phyloP scores from a whole-genome alignment of 1,284 basidiomycete genomes.

The Moesziomyces sp. region DNA sequence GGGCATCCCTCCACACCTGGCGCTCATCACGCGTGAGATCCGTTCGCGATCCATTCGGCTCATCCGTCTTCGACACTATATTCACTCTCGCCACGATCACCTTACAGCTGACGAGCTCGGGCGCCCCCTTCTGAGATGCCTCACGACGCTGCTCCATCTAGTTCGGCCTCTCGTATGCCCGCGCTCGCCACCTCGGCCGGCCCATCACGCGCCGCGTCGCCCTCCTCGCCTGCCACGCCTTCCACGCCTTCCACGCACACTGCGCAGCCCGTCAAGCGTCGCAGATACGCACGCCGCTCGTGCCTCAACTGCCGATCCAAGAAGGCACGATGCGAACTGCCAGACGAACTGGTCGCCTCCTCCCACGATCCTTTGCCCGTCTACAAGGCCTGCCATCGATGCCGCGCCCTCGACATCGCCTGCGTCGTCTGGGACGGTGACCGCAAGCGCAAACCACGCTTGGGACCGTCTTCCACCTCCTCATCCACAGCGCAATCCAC shows the following conservation, averaged over 20 bases:
- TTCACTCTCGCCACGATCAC: no score
- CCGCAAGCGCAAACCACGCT: constrained; percentile 36
- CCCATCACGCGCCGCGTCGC: no score
- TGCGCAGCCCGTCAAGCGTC: constrained; percentile 17
- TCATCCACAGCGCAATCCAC: neutral
- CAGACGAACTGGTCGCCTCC: constrained; percentile 34
- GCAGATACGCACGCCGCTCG: constrained; percentile 37
- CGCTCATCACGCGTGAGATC: no score
- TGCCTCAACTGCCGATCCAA: constrained; percentile 48
- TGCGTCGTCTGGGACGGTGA: constrained; percentile 51
- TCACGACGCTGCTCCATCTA: no score
- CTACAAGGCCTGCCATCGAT: constrained; percentile 39
- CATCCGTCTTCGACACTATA: no score
- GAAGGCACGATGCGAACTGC: constrained; percentile 49
- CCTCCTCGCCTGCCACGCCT: no score
- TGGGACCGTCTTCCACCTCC: neutral
- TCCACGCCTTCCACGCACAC: neutral
- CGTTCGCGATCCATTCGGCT: no score
- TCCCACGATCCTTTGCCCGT: constrained; percentile 24
- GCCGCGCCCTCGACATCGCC: constrained; percentile 29
- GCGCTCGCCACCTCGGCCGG: constrained; percentile 1
- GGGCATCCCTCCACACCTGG: no score
- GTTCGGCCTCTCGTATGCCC: neutral
- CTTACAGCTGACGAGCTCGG: no score
- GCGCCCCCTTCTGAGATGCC: no score